Base-by-base conservation (phyloP, 331 rosid genomes). In the Malus hybrid region DNA sequence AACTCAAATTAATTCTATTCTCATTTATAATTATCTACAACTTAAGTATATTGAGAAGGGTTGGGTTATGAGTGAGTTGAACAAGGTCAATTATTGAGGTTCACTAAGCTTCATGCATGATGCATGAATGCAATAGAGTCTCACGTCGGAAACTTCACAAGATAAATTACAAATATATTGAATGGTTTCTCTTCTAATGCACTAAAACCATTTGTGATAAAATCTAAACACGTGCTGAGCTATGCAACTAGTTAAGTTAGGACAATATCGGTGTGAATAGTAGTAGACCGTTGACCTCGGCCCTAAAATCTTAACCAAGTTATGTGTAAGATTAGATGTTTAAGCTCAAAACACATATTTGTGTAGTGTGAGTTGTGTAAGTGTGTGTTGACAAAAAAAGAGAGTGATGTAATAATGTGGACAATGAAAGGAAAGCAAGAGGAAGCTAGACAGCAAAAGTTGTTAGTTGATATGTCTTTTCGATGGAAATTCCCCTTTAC, bases 401-500 rank as follows among this genome's bases (percentile, higher is more conserved):
- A 39, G 55, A 50, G n/a, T 50, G 56, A 50, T 50, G 34, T 27
- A 67, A 42, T 42, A 5, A 20, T 20, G 39, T 18, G 74, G 80
- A 76, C 80, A 67, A 67, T 14, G 74, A 68, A 42, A 57, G 34
- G 73, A 76, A 57, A 69, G 32, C 15, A 36, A 60, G 74, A 42
- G 74, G 73, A 76, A 68, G 57, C 57, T 18, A 16, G 68, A 57
- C 66, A 44, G 61, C 57, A 67, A 56, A 76, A 76, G 74, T 27
- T 56, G 57, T 39, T 67, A 36, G 74, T 76, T 67, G 61, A n/a
- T 57, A 39, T 57, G 80, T 76, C 80, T 7, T 67, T 67, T 20
- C 19, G 48, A 60, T 39, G 69, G 42, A 55, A 57, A 57, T 76
- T 76, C 46, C 69, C 69, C 36, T 54, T 34, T 55, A 67, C 65